A percentile compares a stretch with the other conserved stretches of the same genome.
These are phyloP conservation scores for Lachancea lanzarotensis DNA, from an alignment of 805 yeast genomes.

Conservation along the genomic window DNA sequence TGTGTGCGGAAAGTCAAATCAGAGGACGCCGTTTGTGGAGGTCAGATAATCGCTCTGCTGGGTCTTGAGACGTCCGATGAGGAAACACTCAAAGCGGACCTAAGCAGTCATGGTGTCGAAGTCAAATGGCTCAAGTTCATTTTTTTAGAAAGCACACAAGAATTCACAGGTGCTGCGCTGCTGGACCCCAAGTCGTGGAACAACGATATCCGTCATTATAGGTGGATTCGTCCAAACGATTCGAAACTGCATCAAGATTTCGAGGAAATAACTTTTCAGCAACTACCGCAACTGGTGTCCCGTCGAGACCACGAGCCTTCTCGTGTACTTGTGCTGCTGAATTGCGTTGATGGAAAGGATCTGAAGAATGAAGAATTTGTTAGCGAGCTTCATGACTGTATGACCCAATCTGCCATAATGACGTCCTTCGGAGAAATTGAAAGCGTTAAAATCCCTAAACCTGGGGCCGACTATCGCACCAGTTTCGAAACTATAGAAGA, in stretches of 20 bases:
- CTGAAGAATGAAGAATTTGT: conserved; percentile 44
- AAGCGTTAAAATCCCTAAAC: conserved; percentile 56
- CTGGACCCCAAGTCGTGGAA: conserved; percentile 14
- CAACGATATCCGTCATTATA: neutral
- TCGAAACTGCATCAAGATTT: conserved; percentile 17
- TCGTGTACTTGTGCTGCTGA: conserved; percentile 57
- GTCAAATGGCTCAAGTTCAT: conserved; percentile 8
- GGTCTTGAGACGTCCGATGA: conserved; percentile 11
- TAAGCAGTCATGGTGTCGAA: conserved; percentile 10
- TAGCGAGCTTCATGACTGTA: conserved; percentile 46
- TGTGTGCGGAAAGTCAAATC: conserved; percentile 13
- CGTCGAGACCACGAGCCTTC: conserved; percentile 23
- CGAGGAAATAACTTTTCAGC: conserved; percentile 28
- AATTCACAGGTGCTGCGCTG: conserved; percentile 25
- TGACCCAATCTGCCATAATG: conserved; percentile 32
- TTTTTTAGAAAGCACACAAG: neutral
- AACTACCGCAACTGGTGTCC: conserved; percentile 34
- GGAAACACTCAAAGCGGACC: conserved; percentile 6
- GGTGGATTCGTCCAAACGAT: conserved; percentile 21
- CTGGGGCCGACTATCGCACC: conserved; percentile 37
- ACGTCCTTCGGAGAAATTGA: conserved; percentile 43
- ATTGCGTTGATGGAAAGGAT: conserved; percentile 60
- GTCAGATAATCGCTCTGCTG: conserved; percentile 18
- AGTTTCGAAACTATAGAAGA: conserved; percentile 41
- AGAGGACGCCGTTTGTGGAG: conserved; percentile 19